Percentiles rank a stretch among this genome's conserved stretches.
These are phyloP conservation scores for Populus tomentosa DNA, from an alignment of 441 rosid genomes.

Conservation along the genomic window DNA sequence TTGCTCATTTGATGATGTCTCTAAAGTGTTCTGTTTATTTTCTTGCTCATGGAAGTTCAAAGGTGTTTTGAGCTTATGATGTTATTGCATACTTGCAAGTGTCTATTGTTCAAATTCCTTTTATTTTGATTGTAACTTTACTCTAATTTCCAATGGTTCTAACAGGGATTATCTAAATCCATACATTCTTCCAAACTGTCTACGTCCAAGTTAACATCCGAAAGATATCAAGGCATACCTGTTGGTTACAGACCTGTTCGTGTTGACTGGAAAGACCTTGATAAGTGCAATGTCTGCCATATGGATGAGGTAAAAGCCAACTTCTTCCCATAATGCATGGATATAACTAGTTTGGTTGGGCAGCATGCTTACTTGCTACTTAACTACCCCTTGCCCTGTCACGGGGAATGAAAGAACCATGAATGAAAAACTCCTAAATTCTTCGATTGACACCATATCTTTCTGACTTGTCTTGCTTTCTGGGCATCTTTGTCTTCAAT, in stretches of 20 bases:
- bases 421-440: neutral
- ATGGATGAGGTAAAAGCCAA: slow-evolving; percentile 85
- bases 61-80: neutral
- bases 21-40: neutral
- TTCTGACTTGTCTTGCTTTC: neutral
- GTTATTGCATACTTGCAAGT: neutral
- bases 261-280: slow-evolving; percentile 99
- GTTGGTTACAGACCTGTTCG: slow-evolving; percentile 95
- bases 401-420: neutral
- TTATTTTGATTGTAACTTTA: slow-evolving; percentile 12
- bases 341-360: neutral
- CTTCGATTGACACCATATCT: neutral
- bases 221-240: slow-evolving; percentile 67
- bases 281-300: slow-evolving; percentile 98
- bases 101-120: neutral
- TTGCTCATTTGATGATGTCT: neutral
- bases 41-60: no score
- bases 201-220: slow-evolving; percentile 44
- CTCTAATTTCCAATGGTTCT: slow-evolving; percentile 20
- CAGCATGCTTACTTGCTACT: neutral
- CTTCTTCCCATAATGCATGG: slow-evolving; percentile 9
- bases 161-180: slow-evolving; percentile 78
- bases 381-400: neutral
- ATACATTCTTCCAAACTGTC: slow-evolving; percentile 48
- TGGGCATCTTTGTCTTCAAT: neutral